phyloP scores from a whole-genome alignment of 2,329 filamentous ascomycete species.

The Aspergillus udagawae region DNA sequence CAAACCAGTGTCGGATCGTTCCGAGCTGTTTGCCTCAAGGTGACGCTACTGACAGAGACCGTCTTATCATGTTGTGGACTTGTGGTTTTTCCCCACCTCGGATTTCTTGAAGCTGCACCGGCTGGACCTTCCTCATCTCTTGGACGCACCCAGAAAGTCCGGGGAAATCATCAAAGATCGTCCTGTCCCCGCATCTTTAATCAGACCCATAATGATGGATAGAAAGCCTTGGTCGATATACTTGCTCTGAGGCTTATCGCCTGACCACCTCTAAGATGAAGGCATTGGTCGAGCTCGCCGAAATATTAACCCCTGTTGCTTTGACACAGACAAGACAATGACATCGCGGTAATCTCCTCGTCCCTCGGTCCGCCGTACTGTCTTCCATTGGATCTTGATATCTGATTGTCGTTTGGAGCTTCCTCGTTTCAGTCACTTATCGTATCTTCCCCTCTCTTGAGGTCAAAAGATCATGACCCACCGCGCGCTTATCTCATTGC shows the following conservation, averaged over 20 bases:
- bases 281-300: background rate
- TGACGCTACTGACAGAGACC: background rate
- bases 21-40: background rate
- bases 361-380: background rate
- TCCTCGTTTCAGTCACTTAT: constrained; percentile 11
- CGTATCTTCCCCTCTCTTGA: constrained; percentile 2
- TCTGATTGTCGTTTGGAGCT: constrained; percentile 17
- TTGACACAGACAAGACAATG: background rate
- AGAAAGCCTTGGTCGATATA: background rate
- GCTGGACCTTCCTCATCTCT: constrained; percentile 11
- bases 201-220: background rate
- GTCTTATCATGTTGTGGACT: background rate
- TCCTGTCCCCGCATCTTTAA: constrained; percentile 6
- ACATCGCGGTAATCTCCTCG: background rate
- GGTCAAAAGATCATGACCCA: background rate
- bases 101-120: background rate
- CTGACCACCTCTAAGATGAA: background rate
- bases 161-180: background rate
- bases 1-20: background rate
- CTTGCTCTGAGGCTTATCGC: background rate
- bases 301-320: background rate
- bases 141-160: background rate
- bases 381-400: background rate
- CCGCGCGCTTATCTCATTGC: no score
- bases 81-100: background rate